A percentile compares a stretch with the other conserved stretches of the same genome.
phyloP scores from a whole-genome alignment of 352 stramenopile genomes.

The Phytophthora litchii region DNA sequence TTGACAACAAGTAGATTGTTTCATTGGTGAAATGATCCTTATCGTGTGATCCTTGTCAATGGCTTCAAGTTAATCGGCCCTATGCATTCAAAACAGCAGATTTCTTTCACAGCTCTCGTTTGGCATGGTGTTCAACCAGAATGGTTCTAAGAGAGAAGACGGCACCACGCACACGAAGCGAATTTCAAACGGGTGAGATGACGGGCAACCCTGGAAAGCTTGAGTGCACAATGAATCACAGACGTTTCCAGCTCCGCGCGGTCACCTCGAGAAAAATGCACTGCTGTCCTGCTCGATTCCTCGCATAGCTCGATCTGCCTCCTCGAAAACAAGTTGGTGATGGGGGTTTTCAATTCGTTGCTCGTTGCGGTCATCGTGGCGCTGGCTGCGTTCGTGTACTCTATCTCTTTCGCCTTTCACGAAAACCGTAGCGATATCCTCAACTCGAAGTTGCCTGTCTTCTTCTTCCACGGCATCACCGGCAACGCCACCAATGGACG shows the following conservation, averaged over 20 bases:
- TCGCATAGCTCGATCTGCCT: neutral
- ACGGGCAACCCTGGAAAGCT: neutral
- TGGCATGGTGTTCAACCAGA: neutral
- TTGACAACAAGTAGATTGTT: too few relatives aligned
- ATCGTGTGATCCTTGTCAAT: too few relatives aligned
- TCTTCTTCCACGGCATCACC: slow-evolving; percentile 61
- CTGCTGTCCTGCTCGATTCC: neutral
- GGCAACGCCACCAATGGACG: slow-evolving; percentile 31
- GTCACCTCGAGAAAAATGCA: neutral
- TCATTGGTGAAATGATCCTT: too few relatives aligned
- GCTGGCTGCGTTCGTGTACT: neutral
- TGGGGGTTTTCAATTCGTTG: neutral
- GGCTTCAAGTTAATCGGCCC: neutral
- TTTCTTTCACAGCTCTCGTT: neutral
- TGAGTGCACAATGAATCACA: neutral
- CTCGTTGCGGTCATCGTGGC: neutral
- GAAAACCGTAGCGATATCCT: slow-evolving; percentile 32
- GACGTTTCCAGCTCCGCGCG: neutral
- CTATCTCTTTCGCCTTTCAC: too few relatives aligned
- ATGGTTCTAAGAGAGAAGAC: neutral
- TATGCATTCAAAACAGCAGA: neutral
- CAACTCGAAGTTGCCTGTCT: slow-evolving; percentile 45
- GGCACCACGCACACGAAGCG: neutral
- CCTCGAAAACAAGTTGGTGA: neutral
- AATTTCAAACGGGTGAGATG: neutral